Percentiles rank a stretch among this genome's conserved stretches.
phyloP scores from a whole-genome alignment of 306 rosid species.

The Casuarina cunninghamiana region DNA sequence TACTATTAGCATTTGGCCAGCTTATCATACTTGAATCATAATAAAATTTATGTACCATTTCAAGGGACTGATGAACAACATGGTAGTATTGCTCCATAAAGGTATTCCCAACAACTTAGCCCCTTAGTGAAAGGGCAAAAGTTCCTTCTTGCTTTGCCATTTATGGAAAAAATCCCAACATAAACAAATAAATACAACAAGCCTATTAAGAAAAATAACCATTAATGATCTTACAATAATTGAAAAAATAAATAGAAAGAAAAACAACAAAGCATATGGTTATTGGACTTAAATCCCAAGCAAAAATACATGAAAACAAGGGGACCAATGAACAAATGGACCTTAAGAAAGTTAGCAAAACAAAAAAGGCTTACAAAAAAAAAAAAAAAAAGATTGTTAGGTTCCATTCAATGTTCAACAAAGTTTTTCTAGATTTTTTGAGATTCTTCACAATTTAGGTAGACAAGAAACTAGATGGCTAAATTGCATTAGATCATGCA shows the following conservation, averaged over 20 bases:
- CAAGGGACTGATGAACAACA: slow-evolving; percentile 87
- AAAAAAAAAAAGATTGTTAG: neutral
- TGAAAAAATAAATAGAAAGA: neutral
- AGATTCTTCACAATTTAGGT: no score
- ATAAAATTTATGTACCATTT: slow-evolving; percentile 83
- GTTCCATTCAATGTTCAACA: neutral
- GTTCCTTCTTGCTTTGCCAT: slow-evolving; percentile 89
- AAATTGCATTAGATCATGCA: no score
- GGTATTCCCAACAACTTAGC: slow-evolving; percentile 92
- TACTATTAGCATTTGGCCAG: slow-evolving; percentile 70
- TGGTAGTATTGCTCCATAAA: slow-evolving; percentile 96
- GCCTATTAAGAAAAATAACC: neutral
- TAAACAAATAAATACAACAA: slow-evolving; percentile 7
- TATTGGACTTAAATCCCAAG: neutral
- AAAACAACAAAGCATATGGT: no score
- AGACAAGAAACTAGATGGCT: no score
- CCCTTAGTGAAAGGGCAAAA: slow-evolving; percentile 64
- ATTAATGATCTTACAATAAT: neutral
- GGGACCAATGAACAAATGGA: neutral
- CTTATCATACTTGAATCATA: slow-evolving; percentile 80
- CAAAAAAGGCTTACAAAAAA: neutral
- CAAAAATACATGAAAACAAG: neutral
- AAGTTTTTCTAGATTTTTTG: neutral
- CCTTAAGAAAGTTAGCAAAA: neutral
- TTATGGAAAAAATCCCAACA: slow-evolving; percentile 35